Conservation (phyloP, 2,329 filamentous ascomycete species). For the Trichoderma sp. region DNA sequence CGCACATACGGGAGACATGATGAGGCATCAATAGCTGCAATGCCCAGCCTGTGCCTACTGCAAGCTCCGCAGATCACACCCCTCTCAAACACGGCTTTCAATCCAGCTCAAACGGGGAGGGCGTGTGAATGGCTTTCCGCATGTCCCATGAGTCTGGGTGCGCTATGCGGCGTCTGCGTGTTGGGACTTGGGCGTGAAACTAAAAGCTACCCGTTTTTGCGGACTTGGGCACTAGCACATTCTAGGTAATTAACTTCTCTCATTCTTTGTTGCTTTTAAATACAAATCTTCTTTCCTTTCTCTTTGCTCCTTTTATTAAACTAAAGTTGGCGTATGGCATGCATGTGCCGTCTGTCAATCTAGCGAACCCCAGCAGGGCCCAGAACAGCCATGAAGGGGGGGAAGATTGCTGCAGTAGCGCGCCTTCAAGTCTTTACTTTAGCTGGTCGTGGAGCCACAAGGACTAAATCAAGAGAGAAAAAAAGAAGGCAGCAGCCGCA, state of each 20-base stretch:
- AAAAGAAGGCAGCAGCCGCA: not conserved
- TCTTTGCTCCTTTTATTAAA: not conserved
- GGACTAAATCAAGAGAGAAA: not conserved
- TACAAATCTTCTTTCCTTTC: not conserved
- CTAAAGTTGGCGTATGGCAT: not conserved
- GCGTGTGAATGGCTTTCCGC: constrained; percentile 9
- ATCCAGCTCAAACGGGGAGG: not conserved
- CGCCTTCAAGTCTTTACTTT: not conserved
- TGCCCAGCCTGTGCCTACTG: not conserved
- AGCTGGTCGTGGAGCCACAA: not conserved
- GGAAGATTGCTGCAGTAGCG: not conserved
- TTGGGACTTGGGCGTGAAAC: constrained; percentile 3
- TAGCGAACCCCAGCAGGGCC: not conserved
- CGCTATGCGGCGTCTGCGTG: constrained; percentile 20
- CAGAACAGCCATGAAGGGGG: not conserved
- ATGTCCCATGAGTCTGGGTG: constrained; percentile 11
- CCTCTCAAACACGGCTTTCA: not conserved
- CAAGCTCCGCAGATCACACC: not conserved
- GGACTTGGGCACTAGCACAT: too few relatives aligned
- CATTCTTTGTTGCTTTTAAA: not conserved
- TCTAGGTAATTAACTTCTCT: not conserved
- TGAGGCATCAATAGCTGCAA: not conserved
- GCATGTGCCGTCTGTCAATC: not conserved
- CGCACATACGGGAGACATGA: not conserved
- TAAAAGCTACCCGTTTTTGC: not conserved